These are phyloP conservation scores for Debaryomycetaceae sp. DNA, from an alignment of 1,139 yeast species.

Conservation along the genomic window DNA sequence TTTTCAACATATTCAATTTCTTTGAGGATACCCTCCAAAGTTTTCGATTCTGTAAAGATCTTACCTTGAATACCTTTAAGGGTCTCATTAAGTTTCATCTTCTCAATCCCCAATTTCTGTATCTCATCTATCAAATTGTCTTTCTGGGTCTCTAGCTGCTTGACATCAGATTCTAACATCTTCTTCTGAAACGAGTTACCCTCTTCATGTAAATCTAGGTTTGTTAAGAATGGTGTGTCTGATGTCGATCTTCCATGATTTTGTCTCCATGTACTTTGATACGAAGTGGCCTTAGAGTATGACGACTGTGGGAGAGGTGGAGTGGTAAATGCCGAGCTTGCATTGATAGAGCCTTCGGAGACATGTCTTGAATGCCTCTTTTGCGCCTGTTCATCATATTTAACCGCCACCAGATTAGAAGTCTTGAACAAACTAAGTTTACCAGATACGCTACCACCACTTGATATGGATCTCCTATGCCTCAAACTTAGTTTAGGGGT, in stretches of 20 bases:
- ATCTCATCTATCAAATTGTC: constrained; percentile 27
- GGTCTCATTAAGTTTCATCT: constrained; percentile 23
- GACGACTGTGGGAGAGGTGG: constrained; percentile 38
- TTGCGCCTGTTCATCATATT: constrained; percentile 13
- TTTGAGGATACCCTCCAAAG: constrained; percentile 23
- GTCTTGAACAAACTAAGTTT: constrained; percentile 36
- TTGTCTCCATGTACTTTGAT: constrained; percentile 6
- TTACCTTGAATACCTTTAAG: constrained; percentile 23
- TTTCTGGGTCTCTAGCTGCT: constrained; percentile 32
- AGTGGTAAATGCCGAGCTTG: constrained; percentile 37
- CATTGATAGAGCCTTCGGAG: constrained; percentile 38
- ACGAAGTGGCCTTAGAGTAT: constrained; percentile 4
- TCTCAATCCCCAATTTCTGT: constrained; percentile 27
- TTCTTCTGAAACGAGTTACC: constrained; percentile 17
- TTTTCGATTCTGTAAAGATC: constrained; percentile 20
- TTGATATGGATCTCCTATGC: constrained; percentile 43
- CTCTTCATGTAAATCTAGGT: constrained; percentile 9
- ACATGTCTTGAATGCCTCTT: constrained; percentile 37
- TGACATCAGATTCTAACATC: constrained; percentile 46
- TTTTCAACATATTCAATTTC: constrained; percentile 29
- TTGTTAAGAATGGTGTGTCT: constrained; percentile 29
- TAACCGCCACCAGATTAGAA: constrained; percentile 3
- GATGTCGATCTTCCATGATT: constrained; percentile 39
- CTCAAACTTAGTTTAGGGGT: constrained; percentile 35
- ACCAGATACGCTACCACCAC: constrained; percentile 27